Conservation (phyloP, 805 yeast species). For the Tetrapisispora phaffii region DNA sequence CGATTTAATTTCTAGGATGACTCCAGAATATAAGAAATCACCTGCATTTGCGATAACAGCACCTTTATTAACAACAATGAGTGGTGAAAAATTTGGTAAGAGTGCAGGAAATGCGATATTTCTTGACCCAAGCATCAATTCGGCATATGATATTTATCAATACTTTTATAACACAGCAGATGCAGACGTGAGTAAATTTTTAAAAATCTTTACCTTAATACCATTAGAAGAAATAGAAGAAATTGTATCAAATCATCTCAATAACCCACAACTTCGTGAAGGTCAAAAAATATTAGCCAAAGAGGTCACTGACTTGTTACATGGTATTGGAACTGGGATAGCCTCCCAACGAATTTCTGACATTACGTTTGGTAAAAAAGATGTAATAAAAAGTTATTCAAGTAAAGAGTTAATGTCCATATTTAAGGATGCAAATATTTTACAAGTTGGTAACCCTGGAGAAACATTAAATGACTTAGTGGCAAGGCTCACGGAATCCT, state of each 20-base stretch:
- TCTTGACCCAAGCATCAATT: constrained; percentile 62
- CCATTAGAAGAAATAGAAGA: constrained; percentile 51
- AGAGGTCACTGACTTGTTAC: constrained; percentile 80
- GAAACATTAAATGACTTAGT: constrained; percentile 41
- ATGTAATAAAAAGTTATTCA: background rate
- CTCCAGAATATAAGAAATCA: constrained; percentile 19
- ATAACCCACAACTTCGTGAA: constrained; percentile 50
- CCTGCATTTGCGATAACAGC: constrained; percentile 72
- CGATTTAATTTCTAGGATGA: constrained; percentile 65
- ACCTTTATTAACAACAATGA: constrained; percentile 77
- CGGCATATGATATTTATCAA: constrained; percentile 77
- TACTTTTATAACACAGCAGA: constrained; percentile 74
- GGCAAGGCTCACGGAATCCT: constrained; percentile 37
- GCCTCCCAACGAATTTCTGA: constrained; percentile 59
- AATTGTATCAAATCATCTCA: constrained; percentile 42
- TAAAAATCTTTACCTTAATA: constrained; percentile 70
- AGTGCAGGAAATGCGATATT: constrained; percentile 96
- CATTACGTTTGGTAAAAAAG: constrained; percentile 38
- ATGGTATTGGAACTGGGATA: constrained; percentile 69
- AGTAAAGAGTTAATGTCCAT: constrained; percentile 12
- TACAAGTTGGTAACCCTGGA: constrained; percentile 22
- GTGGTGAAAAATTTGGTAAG: constrained; percentile 92
- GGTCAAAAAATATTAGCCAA: constrained; percentile 75
- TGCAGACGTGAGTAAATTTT: constrained; percentile 55
- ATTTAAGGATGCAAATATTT: constrained; percentile 15